Base-by-base conservation (phyloP, 2,329 filamentous ascomycete genomes). In the Corynespora cassiicola region DNA sequence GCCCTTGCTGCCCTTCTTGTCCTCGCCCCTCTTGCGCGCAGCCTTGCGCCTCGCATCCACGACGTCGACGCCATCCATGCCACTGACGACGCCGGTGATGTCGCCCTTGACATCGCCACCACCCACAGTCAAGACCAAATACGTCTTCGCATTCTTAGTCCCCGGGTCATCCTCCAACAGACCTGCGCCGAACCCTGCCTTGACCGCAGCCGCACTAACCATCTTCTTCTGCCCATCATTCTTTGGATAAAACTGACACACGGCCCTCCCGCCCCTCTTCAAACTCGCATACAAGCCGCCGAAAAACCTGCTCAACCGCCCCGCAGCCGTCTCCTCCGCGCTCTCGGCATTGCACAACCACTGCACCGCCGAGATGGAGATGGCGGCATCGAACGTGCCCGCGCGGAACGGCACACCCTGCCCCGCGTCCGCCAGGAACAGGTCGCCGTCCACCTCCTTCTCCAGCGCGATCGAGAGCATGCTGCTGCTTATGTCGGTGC, bases 191-290 rank as follows among this genome's bases (percentile, higher is more conserved):
- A 99, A 99, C 0, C 94, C 94, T 2, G 94, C 94, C 63, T 88
- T 90, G 45, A 97, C 87, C 0, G 94, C 94, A 0, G 94, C 94
- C 42, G 82, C 80, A 34, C 86, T 89, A 54, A 99, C 95, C 91
- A 99, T 96, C 61, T 81, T 84, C 61, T 91, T 82, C 73, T 99
- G 94, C 47, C 82, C 78, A 54, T 95, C 87, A 66, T 99, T 97
- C 73, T 96, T 96, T 3, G 94, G 94, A 67, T 99, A 99, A 69
- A 99, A 99, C 63, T 99, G 94, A 65, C 91, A 96, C 10, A 97
- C 92, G 0, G 94, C 94, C 23, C 90, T 80, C 1, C 90, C 94
- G 5, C 94, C 94, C 14, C 94, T 78, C 49, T 85, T 83, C 47
- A 99, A 72, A 44, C 84, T 85, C 0, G 90, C 87, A 70, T 97